Evolutionary conservation across 768 basidiomycete species (phyloP), one percentile per base, ranked within the genome.

Genomic region (Mycena vitilis): DNA sequence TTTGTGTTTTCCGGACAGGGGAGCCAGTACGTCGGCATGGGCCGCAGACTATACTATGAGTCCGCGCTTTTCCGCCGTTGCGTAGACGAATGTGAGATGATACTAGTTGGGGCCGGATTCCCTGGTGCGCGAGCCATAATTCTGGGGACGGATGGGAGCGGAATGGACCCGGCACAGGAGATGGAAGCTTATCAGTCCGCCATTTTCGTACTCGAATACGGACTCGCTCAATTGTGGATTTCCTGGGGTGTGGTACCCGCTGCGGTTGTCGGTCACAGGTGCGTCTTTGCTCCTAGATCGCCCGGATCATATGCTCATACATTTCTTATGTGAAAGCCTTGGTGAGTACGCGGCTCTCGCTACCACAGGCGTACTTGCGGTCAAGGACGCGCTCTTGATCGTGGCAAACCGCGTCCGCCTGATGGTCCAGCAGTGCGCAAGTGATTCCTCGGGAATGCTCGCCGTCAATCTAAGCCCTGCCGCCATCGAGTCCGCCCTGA

Each of bases 1-100:
- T 92, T 93, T 71, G 88, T 92, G 5, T 93, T 92, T 75, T 89
- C 91, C 20, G 93, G 92, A 10, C 90, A 93, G 74, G 92, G 91
- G 45, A 81, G 86, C 38, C 91, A 92, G 69, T 89, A 90, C 78
- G 73, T 81, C 20, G 86, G 87, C 8, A 92, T 93, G 91, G 91
- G 89, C 0, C 66, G 77, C 37, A 75, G 77, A 0, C 82, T 93
- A 18, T 94, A 93, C 64, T 73, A 73, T 45, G 82, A 82, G 1
- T 84, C 81, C 9, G 68, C 82, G 0, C 57, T 85, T 2, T 92
- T 93, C 75, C 82, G 76, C 57, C 65, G 72, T 8, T 78, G 82
- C 53, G 84, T 94, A 23, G 86, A 92, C 71, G 81, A 86, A 55
- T 93, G 91, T 70, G 82, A 93, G 52, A 69, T 61, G 0, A 82